Evolutionary conservation across 805 yeast species (phyloP), one percentile per base, ranked within the genome.

Genomic region (Cyberlindnera amylophila): DNA sequence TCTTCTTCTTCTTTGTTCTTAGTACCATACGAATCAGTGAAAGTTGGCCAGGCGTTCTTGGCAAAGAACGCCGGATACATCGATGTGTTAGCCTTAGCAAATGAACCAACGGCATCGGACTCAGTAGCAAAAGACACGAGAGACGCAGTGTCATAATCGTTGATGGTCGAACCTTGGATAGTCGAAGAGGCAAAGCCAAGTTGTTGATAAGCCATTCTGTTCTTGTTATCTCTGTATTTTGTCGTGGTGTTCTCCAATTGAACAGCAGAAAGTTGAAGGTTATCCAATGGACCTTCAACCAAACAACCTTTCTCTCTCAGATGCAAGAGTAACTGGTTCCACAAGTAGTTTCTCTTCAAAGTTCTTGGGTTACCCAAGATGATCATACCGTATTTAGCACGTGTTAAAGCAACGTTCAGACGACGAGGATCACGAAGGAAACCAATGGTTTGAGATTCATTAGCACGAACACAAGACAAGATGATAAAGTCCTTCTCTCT

Each of bases 221-320:
- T 32, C 38, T 39, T 42, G 34, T 51, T 55, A 15, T 31, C 23
- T 37, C 38, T 47, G 35, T 30, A 39, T 23, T 40, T 48, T 11
- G 39, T 32, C 14, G 64, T 64, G 49, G 64, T 64, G 49, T 59
- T 64, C 16, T 58, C 61, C 46, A 70, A 67, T 49, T 77, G 83
- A 17, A 84, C 80, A 44, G 82, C 70, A 46, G 89, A 81, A 38
- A 84, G 65, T 59, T 83, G 93, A 49, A 90, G 70, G 52, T 80
- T 85, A 45, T 84, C 91, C 51, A 90, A 69, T 2, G 87, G 79
- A 10, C 97, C 97, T 61, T 90, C 96, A 21, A 90, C 97, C 26
- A 90, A 67, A 63, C 95, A 85, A 1, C 95, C 95, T 42, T 75
- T 77, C 53, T 86, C 91, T 63, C 95, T 73, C 66, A 77, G 89